Evolutionary conservation across 148 eudicot genomes (phyloP).

Genomic region (Arctostaphylos glauca): DNA sequence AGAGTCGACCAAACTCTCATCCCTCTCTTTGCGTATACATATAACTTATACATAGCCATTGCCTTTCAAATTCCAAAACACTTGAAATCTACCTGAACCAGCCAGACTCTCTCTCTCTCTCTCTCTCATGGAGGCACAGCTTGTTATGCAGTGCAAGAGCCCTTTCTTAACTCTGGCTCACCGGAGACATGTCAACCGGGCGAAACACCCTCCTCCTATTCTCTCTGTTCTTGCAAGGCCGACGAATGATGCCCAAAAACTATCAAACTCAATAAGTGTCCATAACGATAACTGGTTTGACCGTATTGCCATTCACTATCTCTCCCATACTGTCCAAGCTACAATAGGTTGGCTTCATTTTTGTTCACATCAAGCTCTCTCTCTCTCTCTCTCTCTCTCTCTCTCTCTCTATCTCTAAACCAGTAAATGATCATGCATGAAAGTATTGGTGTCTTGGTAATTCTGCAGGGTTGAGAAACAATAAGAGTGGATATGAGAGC

Average conservation of each 20-base stretch:
- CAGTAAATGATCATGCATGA: too few species aligned
- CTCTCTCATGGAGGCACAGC: constrained; percentile 20
- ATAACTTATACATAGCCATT: too few species aligned
- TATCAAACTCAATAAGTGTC: constrained; percentile 26
- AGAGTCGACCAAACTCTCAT: too few species aligned
- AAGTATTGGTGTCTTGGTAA: too few species aligned
- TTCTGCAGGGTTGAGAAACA: constrained; percentile 38
- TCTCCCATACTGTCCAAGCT: constrained; percentile 52
- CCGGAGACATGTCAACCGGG: constrained; percentile 17
- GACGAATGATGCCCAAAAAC: neutral
- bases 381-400: too few species aligned
- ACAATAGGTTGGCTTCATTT: constrained; percentile 36
- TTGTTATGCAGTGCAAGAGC: constrained; percentile 17
- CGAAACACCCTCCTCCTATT: neutral
- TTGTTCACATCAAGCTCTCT: neutral
- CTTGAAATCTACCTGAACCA: too few species aligned
- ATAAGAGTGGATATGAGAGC: constrained; percentile 56
- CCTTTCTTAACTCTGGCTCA: neutral
- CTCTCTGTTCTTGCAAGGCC: constrained; percentile 11
- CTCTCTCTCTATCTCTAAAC: neutral
- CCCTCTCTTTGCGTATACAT: too few species aligned
- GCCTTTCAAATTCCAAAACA: too few species aligned
- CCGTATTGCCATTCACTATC: constrained; percentile 55
- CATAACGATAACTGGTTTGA: constrained; percentile 64
- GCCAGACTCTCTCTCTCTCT: constrained; percentile 7